Conservation (phyloP, 1,284 basidiomycete genomes). For the Sutorius eximius region DNA sequence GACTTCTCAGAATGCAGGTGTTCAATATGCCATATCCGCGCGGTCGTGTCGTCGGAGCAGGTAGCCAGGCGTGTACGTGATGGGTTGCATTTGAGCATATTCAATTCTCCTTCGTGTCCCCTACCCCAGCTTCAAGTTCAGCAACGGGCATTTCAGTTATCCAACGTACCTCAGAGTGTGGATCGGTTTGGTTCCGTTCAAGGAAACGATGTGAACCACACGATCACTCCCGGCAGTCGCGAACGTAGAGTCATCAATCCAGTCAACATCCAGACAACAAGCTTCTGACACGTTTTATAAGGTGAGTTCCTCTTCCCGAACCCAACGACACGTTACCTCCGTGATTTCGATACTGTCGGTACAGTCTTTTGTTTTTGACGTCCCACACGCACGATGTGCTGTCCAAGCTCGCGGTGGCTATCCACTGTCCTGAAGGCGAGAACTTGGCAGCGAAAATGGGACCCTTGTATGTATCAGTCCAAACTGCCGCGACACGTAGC, state of each 20-base stretch:
- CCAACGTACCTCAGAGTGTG: conserved; percentile 55
- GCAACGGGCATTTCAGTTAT: neutral
- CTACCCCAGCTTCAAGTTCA: conserved; percentile 38
- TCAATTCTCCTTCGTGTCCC: conserved; percentile 77
- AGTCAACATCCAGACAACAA: conserved; percentile 79
- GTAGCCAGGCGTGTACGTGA: conserved; percentile 68
- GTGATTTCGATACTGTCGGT: conserved; percentile 64
- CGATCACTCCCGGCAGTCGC: conserved; percentile 74
- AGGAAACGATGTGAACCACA: conserved; percentile 57
- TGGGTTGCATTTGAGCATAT: conserved; percentile 71
- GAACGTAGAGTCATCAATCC: conserved; percentile 73
- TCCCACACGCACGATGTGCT: conserved; percentile 77
- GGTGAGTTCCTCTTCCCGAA: neutral
- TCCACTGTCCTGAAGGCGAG: conserved; percentile 66
- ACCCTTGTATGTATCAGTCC: conserved; percentile 47
- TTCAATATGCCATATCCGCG: conserved; percentile 71
- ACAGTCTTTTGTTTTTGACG: conserved; percentile 57
- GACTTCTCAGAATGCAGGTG: conserved; percentile 30
- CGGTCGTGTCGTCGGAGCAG: conserved; percentile 77
- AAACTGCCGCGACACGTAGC: neutral
- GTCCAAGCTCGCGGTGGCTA: conserved; percentile 73
- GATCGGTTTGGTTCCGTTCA: conserved; percentile 52
- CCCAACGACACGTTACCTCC: conserved; percentile 47
- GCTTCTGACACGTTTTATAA: conserved; percentile 39
- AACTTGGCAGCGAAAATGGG: conserved; percentile 76